A percentile compares a stretch with the other conserved stretches of the same genome.
These are phyloP conservation scores for Stachybotrys echinatus DNA, from an alignment of 2,329 filamentous ascomycete species.

Conservation along the genomic window DNA sequence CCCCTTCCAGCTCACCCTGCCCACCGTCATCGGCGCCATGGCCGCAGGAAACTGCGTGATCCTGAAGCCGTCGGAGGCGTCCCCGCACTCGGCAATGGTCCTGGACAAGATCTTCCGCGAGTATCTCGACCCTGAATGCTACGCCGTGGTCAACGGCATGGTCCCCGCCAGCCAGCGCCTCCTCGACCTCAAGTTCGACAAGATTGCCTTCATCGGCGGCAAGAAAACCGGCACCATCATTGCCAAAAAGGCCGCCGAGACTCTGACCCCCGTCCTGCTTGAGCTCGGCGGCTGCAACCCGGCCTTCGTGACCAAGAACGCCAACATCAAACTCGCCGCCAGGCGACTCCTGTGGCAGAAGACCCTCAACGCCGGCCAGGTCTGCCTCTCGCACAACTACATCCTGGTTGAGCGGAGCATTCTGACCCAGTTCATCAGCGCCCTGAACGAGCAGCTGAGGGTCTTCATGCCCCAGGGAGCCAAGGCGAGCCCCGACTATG, in stretches of 20 bases:
- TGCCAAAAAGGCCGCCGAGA: slow-evolving; percentile 81
- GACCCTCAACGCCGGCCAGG: slow-evolving; percentile 77
- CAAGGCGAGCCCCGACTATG: slow-evolving; percentile 71
- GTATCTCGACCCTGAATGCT: slow-evolving; percentile 72
- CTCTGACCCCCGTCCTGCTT: slow-evolving; percentile 80
- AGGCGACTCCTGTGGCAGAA: slow-evolving; percentile 87
- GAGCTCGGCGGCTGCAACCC: slow-evolving; percentile 92
- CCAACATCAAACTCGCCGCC: slow-evolving; percentile 75
- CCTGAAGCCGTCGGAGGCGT: slow-evolving; percentile 83
- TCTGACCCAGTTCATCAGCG: slow-evolving; percentile 64
- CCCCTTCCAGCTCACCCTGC: slow-evolving; percentile 74
- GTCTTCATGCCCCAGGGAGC: slow-evolving; percentile 83
- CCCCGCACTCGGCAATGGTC: slow-evolving; percentile 71
- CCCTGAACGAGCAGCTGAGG: slow-evolving; percentile 65
- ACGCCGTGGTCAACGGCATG: slow-evolving; percentile 73
- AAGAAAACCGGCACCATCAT: slow-evolving; percentile 78
- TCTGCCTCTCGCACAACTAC: slow-evolving; percentile 93
- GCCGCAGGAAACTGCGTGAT: slow-evolving; percentile 85
- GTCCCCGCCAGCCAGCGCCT: slow-evolving; percentile 76
- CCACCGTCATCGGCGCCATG: slow-evolving; percentile 83
- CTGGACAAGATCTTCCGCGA: slow-evolving; percentile 73
- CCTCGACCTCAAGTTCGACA: slow-evolving; percentile 89
- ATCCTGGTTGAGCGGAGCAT: slow-evolving; percentile 74
- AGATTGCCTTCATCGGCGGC: slow-evolving; percentile 94
- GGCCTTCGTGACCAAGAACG: slow-evolving; percentile 81